Percentiles rank a stretch among this genome's conserved stretches.
Conservation (phyloP, 208 protist species). For the Trypanosoma platydactyli region DNA sequence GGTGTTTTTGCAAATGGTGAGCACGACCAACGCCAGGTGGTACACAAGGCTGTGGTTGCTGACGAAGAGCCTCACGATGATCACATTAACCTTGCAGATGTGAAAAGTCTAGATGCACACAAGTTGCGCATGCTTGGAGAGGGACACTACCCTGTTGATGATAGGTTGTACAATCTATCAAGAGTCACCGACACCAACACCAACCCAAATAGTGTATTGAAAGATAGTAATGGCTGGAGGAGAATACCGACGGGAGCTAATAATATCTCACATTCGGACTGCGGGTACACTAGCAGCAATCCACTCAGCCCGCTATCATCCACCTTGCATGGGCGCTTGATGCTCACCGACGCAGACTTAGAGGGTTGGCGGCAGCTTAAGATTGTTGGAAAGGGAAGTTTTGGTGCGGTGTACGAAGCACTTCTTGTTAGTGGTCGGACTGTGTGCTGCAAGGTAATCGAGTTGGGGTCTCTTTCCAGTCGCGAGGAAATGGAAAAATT, state of each 20-base stretch:
- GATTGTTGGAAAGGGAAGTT: conserved; percentile 86
- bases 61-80: conserved; percentile 21
- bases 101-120: conserved; percentile 41
- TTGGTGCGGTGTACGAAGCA: conserved; percentile 82
- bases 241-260: background rate
- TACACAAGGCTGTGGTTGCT: conserved; percentile 37
- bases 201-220: background rate
- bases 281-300: conserved; percentile 5
- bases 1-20: conserved; percentile 74
- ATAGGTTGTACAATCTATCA: conserved; percentile 14
- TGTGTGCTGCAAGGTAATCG: conserved; percentile 86
- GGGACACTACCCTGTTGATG: conserved; percentile 26
- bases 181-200: background rate
- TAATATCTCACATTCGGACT: background rate
- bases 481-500: conserved; percentile 79
- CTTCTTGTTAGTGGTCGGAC: conserved; percentile 65
- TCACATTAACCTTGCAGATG: conserved; percentile 30
- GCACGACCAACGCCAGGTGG: conserved; percentile 43
- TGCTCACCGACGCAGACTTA: conserved; percentile 64
- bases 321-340: conserved; percentile 9
- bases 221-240: conserved; percentile 11
- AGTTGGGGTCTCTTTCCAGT: conserved; percentile 65
- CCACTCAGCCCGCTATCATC: background rate
- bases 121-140: conserved; percentile 41
- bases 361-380: conserved; percentile 68